Conservation (phyloP, 1,139 yeast genomes). For the Suhomyces coccinellae region DNA sequence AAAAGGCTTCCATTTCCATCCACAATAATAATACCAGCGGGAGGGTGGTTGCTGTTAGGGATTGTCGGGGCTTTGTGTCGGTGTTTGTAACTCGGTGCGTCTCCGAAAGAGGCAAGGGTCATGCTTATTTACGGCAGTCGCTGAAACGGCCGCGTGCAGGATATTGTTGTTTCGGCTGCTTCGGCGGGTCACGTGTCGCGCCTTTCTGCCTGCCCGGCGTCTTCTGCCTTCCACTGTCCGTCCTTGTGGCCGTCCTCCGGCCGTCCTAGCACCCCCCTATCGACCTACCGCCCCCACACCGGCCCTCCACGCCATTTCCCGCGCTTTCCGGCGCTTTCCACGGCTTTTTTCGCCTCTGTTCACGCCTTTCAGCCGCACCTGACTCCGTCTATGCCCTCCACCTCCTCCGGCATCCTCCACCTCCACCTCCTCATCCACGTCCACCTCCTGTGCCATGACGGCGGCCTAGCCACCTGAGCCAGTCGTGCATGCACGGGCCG, state of each 20-base stretch:
- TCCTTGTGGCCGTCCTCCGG: too few relatives aligned
- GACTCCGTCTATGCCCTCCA: not conserved
- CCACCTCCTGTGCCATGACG: not conserved
- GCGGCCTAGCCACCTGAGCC: not conserved
- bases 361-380: too few relatives aligned
- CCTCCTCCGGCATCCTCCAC: too few relatives aligned
- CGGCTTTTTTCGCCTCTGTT: not conserved
- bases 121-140: constrained; percentile 14
- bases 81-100: constrained; percentile 7
- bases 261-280: too few relatives aligned
- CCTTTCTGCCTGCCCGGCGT: too few relatives aligned
- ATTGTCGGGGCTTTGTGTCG: constrained; percentile 10
- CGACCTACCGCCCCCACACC: too few relatives aligned
- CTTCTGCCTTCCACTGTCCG: too few relatives aligned
- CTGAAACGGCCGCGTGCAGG: constrained; percentile 13
- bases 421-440: not conserved
- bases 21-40: constrained; percentile 8
- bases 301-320: too few relatives aligned
- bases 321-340: too few relatives aligned
- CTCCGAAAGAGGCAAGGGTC: constrained; percentile 18
- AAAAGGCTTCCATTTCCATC: constrained; percentile 8
- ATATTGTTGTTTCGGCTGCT: constrained; percentile 20
- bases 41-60: constrained; percentile 9
- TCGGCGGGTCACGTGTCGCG: constrained; percentile 19
- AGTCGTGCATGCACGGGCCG: not conserved